Conservation (phyloP, 495 filamentous ascomycete genomes). For the Trichoderma erinaceum region DNA sequence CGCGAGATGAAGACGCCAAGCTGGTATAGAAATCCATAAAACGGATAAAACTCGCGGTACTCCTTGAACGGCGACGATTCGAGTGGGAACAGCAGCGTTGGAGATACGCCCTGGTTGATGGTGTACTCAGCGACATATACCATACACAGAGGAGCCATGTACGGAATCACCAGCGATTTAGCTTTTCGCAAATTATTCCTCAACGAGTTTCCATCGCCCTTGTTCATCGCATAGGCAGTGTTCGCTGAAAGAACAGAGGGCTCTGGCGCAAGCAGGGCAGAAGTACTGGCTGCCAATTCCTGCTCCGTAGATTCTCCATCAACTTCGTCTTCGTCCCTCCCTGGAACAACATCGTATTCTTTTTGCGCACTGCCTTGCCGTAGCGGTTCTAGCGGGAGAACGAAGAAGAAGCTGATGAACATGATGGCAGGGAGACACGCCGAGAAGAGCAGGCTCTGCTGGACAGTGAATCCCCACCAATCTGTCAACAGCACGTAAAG, state of each 20-base stretch:
- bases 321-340: constrained; percentile 38
- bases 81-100: constrained; percentile 83
- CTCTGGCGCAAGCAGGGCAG: constrained; percentile 35
- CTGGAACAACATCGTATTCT: constrained; percentile 38
- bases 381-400: constrained; percentile 62
- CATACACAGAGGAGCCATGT: constrained; percentile 83
- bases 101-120: constrained; percentile 89
- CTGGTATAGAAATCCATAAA: constrained; percentile 88
- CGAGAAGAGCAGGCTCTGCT: constrained; percentile 63
- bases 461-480: constrained; percentile 64
- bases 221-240: constrained; percentile 19
- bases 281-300: constrained; percentile 18
- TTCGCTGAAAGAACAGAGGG: constrained; percentile 25
- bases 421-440: constrained; percentile 76
- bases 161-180: constrained; percentile 43
- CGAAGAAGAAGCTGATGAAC: constrained; percentile 74
- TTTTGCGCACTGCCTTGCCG: constrained; percentile 27
- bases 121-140: constrained; percentile 96
- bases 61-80: constrained; percentile 65
- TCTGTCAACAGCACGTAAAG: constrained; percentile 80
- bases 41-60: constrained; percentile 85
- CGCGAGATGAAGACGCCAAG: constrained; percentile 89
- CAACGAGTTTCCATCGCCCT: constrained; percentile 35
- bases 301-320: constrained; percentile 27
- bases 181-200: constrained; percentile 38